Evolutionary conservation across 1,139 yeast species (phyloP), one percentile per base, ranked within the genome.

Genomic region (Yamadazyma buinensis): DNA sequence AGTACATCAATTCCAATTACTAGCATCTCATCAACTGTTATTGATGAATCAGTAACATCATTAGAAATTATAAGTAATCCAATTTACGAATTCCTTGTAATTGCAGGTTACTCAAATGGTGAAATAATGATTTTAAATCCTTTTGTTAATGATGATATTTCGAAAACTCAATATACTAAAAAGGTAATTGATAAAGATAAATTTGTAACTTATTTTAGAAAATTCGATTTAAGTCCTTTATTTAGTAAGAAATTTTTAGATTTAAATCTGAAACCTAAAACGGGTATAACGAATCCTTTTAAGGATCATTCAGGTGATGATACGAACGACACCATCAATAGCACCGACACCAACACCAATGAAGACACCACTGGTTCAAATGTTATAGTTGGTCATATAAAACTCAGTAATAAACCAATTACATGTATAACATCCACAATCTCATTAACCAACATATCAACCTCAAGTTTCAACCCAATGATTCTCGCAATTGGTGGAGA

Each of bases 401-500:
- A 79, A 42, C 49, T 83, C 11, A 71, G 84, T 18, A 73, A 74
- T 41, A 71, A 72, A 38, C 75, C 87, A 2, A 67, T 84, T 24
- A 59, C 65, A 1, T 43, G 58, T 14, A 51, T 61, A 9, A 41
- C 53, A 2, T 53, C 63, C 2, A 60, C 66, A 0, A 38, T 57
- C 12, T 43, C 55, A 1, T 39, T 50, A 22, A 34, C 35, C 11
- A 27, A 38, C 9, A 9, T 34, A 7, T 10, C 34, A 7, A 14
- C 35, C 9, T 36, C 24, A 10, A 32, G 26, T 75, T 59, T 66
- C 30, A 54, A 48, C 23, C 84, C 85, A 15, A 75, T 79, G 44
- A 46, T 72, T 15, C 42, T 64, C 7, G 78, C 83, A 0, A 54
- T 82, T 26, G 77, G 84, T 0, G 64, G 80, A 6, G 83, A 77